Evolutionary conservation across 129 eudicot genomes (phyloP).

Genomic region (Tanacetum coccineum): DNA sequence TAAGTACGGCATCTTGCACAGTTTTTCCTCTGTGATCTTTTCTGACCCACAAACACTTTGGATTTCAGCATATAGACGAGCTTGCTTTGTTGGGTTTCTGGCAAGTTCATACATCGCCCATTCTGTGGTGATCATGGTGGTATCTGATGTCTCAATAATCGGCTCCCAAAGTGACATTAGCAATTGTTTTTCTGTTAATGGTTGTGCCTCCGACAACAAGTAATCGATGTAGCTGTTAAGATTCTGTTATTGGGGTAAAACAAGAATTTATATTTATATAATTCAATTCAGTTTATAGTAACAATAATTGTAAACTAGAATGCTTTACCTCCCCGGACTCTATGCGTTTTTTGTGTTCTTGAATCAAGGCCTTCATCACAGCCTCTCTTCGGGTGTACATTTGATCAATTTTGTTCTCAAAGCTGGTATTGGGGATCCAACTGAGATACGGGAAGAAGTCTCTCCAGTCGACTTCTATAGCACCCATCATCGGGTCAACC

Average conservation of each 20-base stretch:
- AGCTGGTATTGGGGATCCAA: slow-evolving; percentile 42
- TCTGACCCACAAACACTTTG: slow-evolving; percentile 41
- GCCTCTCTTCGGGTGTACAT: too few species aligned
- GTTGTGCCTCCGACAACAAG: slow-evolving; percentile 32
- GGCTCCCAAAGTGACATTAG: slow-evolving; percentile 44
- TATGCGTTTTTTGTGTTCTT: too few species aligned
- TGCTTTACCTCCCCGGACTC: too few species aligned
- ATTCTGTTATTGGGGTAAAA: slow-evolving; percentile 9
- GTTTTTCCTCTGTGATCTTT: slow-evolving; percentile 39
- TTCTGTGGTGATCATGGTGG: slow-evolving; percentile 37
- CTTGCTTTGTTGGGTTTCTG: slow-evolving; percentile 34
- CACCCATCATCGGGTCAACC: slow-evolving; percentile 43
- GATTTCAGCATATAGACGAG: slow-evolving; percentile 35
- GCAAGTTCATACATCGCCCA: slow-evolving; percentile 41
- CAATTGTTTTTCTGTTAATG: slow-evolving; percentile 31
- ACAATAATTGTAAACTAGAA: neutral
- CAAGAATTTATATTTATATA: too few species aligned
- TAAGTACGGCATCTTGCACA: slow-evolving; percentile 44
- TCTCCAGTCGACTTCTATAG: slow-evolving; percentile 61
- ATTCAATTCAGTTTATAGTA: neutral
- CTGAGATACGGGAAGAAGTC: slow-evolving; percentile 55
- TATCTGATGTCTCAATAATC: slow-evolving; percentile 40
- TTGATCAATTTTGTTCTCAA: slow-evolving; percentile 27
- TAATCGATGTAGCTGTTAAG: slow-evolving; percentile 22
- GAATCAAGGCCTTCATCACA: too few species aligned